phyloP scores from a whole-genome alignment of 116 monocot species.

The Phalaenopsis hybrid region DNA sequence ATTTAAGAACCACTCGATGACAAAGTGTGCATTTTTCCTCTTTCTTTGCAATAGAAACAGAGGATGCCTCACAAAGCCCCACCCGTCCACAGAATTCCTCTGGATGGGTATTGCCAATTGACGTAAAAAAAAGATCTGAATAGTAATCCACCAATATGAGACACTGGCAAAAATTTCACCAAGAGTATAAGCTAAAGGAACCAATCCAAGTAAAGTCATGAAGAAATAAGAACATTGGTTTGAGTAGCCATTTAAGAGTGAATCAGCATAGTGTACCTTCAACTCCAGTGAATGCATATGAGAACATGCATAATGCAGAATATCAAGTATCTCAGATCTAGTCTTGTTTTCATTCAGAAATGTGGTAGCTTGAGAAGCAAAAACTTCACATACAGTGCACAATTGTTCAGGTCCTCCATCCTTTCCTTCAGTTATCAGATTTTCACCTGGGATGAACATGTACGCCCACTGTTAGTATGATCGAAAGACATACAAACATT shows the following conservation, averaged over 20 bases:
- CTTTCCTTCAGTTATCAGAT: conserved; percentile 1
- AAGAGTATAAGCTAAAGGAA: not conserved
- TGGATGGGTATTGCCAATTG: conserved; percentile 28
- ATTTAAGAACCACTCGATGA: conserved; percentile 23
- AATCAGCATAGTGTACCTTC: conserved; percentile 24
- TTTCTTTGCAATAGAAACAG: conserved; percentile 14
- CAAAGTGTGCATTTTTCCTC: conserved; percentile 35
- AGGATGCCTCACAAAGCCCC: conserved; percentile 25
- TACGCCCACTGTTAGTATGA: conserved; percentile 1
- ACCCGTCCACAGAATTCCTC: conserved; percentile 39
- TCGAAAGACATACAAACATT: not conserved
- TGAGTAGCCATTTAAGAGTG: not conserved
- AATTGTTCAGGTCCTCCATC: conserved; percentile 28
- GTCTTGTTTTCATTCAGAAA: conserved; percentile 57
- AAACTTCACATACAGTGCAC: conserved; percentile 57
- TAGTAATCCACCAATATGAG: conserved; percentile 39
- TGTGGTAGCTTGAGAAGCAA: conserved; percentile 30
- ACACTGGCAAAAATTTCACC: conserved; percentile 25
- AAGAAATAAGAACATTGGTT: not conserved
- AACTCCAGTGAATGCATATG: conserved; percentile 31
- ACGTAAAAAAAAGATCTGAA: conserved; percentile 28
- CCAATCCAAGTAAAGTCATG: not conserved
- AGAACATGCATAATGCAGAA: conserved; percentile 52
- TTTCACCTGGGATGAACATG: conserved; percentile 1
- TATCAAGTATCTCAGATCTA: conserved; percentile 32